These are phyloP conservation scores for Epichloe bromicola DNA, from an alignment of 2,329 filamentous ascomycete genomes.

Conservation along the genomic window DNA sequence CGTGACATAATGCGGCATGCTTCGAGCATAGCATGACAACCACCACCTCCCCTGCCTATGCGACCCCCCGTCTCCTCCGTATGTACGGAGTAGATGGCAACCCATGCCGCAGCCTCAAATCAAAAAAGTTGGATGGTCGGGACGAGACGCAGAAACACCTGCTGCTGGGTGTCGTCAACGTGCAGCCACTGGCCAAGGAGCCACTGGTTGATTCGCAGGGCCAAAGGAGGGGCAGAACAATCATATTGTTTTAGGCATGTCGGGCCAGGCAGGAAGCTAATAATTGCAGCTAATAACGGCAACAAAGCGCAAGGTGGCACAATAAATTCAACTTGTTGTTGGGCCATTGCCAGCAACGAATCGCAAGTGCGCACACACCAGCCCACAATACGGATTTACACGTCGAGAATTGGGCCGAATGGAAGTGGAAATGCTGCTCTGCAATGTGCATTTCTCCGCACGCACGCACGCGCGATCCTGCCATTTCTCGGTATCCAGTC, in stretches of 20 bases:
- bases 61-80: too few species aligned
- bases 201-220: background rate
- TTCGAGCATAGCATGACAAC: background rate
- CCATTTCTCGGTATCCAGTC: background rate
- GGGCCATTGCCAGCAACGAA: background rate
- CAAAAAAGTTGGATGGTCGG: constrained; percentile 8
- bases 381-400: too few species aligned
- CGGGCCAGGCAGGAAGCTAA: background rate
- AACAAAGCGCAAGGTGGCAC: background rate
- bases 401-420: background rate
- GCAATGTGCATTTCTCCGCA: background rate
- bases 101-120: background rate
- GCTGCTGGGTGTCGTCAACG: constrained; percentile 13
- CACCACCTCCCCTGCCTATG: background rate
- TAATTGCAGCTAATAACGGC: background rate
- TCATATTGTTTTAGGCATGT: background rate
- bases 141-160: constrained; percentile 5
- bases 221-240: background rate
- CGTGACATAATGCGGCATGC: background rate
- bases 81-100: too few species aligned
- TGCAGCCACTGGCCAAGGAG: constrained; percentile 8
- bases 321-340: background rate
- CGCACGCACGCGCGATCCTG: background rate
- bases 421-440: background rate
- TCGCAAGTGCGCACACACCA: too few species aligned